Conservation (phyloP, 2,329 filamentous ascomycete species). For the Microsporum ferrugineum region DNA sequence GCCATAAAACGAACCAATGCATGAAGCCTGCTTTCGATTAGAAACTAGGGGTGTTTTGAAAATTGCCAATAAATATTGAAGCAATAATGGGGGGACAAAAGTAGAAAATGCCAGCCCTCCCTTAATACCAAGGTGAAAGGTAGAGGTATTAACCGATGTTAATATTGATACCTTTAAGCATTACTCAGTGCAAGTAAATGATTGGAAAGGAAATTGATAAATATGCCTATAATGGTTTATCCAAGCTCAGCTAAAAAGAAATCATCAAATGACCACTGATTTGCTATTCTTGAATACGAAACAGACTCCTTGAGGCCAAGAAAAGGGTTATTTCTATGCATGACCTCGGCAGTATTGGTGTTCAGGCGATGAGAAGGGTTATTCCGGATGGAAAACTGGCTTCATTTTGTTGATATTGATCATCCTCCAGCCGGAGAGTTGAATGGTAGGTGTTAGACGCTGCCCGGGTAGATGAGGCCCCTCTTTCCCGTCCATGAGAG, state of each 20-base stretch:
- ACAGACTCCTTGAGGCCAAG: not conserved
- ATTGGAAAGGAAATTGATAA: not conserved
- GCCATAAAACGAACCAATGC: too few relatives aligned
- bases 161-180: not conserved
- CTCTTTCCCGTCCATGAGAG: constrained; percentile 14
- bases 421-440: constrained; percentile 11
- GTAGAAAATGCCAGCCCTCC: too few relatives aligned
- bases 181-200: not conserved
- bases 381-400: constrained; percentile 8
- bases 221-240: not conserved
- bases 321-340: constrained; percentile 14
- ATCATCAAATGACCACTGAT: constrained; percentile 11
- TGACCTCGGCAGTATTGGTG: constrained; percentile 9
- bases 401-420: not conserved
- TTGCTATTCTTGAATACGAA: not conserved
- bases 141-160: too few relatives aligned
- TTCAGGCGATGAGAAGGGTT: constrained; percentile 12
- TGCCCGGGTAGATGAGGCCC: constrained; percentile 11
- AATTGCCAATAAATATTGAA: too few relatives aligned
- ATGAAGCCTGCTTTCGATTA: too few relatives aligned
- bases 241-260: constrained; percentile 7
- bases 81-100: too few relatives aligned
- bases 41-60: too few relatives aligned
- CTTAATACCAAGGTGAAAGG: too few relatives aligned
- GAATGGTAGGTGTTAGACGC: constrained; percentile 12